Conservation (phyloP, 306 rosid genomes). For the Corylus heterophylla region DNA sequence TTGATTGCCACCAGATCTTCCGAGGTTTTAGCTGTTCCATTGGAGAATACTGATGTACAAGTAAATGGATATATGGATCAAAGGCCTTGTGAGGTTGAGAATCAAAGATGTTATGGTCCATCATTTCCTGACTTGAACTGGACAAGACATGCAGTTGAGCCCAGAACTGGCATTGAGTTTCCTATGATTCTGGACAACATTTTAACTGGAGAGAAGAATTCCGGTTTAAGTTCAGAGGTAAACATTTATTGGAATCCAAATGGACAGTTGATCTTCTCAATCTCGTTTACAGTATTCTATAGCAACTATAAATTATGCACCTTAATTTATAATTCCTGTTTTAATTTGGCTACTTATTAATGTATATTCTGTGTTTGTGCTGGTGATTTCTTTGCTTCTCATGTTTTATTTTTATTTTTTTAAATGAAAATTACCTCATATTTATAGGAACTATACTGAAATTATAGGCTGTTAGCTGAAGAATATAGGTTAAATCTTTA, state of each 20-base stretch:
- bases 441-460: not conserved
- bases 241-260: conserved; percentile 25
- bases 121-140: conserved; percentile 48
- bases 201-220: conserved; percentile 46
- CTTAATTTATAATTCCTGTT: conserved; percentile 4
- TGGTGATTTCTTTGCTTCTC: not conserved
- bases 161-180: conserved; percentile 91
- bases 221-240: conserved; percentile 73
- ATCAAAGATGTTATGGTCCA: conserved; percentile 46
- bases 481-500: no score
- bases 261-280: conserved; percentile 9
- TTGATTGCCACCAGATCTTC: conserved; percentile 59
- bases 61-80: conserved; percentile 47
- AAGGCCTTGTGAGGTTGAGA: conserved; percentile 59
- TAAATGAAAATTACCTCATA: not conserved
- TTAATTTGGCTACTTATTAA: conserved; percentile 17
- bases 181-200: conserved; percentile 61
- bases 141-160: conserved; percentile 68
- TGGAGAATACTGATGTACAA: conserved; percentile 51
- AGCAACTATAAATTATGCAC: conserved; percentile 4
- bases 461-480: not conserved
- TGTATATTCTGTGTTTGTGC: not conserved
- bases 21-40: conserved; percentile 54
- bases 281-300: conserved; percentile 8
- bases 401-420: not conserved